Evolutionary conservation across 345 rosid genomes (phyloP).

Genomic region (Rubroshorea leprosula): DNA sequence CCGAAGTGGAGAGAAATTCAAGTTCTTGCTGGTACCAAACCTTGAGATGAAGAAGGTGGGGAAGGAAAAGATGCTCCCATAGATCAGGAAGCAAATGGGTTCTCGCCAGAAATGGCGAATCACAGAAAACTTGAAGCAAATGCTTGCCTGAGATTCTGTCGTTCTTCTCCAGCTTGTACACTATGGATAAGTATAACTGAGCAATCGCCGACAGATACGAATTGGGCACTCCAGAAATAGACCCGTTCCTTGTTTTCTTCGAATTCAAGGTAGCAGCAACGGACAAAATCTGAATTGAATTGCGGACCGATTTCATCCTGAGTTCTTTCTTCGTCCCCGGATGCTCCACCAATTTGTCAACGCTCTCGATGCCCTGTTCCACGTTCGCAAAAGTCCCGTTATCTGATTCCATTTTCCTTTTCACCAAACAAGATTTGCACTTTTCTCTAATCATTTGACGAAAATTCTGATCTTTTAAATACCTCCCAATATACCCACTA

Average conservation of each 20-base stretch:
- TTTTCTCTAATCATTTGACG: conserved; percentile 35
- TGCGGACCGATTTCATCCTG: conserved; percentile 23
- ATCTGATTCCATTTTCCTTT: conserved; percentile 22
- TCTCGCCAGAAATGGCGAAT: conserved; percentile 48
- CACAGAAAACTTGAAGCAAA: conserved; percentile 51
- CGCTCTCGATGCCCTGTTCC: conserved; percentile 34
- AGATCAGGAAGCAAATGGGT: conserved; percentile 60
- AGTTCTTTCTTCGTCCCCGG: conserved; percentile 19
- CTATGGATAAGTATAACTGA: conserved; percentile 48
- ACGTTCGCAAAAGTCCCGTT: conserved; percentile 25
- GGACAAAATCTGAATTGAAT: conserved; percentile 33
- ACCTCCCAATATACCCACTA: conserved; percentile 48
- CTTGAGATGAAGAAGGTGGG: conserved; percentile 63
- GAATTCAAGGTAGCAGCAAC: conserved; percentile 44
- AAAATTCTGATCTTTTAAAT: conserved; percentile 34
- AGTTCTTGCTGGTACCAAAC: conserved; percentile 54
- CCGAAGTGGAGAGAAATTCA: conserved; percentile 27
- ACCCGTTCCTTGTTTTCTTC: conserved; percentile 23
- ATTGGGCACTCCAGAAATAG: conserved; percentile 45
- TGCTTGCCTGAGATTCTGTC: conserved; percentile 40
- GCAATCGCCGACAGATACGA: conserved; percentile 54
- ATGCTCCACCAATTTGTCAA: conserved; percentile 34
- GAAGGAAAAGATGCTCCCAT: conserved; percentile 65
- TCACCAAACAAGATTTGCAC: conserved; percentile 29
- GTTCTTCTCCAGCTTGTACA: conserved; percentile 55